These are phyloP conservation scores for Penicillium sp. DNA, from an alignment of 2,329 filamentous ascomycete species.

Conservation along the genomic window DNA sequence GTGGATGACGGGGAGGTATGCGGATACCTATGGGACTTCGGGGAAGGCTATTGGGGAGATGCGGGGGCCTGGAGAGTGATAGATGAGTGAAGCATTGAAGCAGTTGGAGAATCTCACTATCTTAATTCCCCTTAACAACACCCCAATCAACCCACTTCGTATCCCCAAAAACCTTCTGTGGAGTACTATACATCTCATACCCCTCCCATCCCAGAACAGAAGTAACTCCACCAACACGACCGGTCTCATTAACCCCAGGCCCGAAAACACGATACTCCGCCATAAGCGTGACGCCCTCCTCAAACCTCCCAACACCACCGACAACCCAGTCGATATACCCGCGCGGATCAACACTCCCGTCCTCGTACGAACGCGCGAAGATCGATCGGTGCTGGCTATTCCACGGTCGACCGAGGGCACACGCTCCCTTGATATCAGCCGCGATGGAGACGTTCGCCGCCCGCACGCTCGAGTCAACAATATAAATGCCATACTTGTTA, in stretches of 20 bases:
- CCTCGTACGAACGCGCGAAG: conserved; percentile 56
- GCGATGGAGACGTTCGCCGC: conserved; percentile 53
- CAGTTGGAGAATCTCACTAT: background rate
- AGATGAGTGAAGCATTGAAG: background rate
- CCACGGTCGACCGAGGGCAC: conserved; percentile 62
- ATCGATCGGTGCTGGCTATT: conserved; percentile 58
- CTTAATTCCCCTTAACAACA: conserved; percentile 8
- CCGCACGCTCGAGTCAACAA: conserved; percentile 54
- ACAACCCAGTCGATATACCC: conserved; percentile 57
- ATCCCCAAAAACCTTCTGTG: conserved; percentile 51
- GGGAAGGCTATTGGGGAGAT: conserved; percentile 1
- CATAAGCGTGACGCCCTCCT: conserved; percentile 52
- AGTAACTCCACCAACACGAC: conserved; percentile 45
- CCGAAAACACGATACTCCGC: conserved; percentile 55
- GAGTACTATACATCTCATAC: conserved; percentile 40
- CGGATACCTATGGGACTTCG: conserved; percentile 23
- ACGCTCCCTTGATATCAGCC: conserved; percentile 46
- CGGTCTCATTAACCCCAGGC: conserved; percentile 54
- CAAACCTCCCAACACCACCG: conserved; percentile 30
- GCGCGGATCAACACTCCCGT: conserved; percentile 51
- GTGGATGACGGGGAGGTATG: conserved; percentile 25
- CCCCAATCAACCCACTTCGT: conserved; percentile 50
- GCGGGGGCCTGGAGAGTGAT: background rate
- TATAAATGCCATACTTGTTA: conserved; percentile 67
- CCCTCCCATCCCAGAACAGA: conserved; percentile 45